Conservation (phyloP, 192 early-diverging fungal genomes). For the Mycoemilia scoparia region DNA sequence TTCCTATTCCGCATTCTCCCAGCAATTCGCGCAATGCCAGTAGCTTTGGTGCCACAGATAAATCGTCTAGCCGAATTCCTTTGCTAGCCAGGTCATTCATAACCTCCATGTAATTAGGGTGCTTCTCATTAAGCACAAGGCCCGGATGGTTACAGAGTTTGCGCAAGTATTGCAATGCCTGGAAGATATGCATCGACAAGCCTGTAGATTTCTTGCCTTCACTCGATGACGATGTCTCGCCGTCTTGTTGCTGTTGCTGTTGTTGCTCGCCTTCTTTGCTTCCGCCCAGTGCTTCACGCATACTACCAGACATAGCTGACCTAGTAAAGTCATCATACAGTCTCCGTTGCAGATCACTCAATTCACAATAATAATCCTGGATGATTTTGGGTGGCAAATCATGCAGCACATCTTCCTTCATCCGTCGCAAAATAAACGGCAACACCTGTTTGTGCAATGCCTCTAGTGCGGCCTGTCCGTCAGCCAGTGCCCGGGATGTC, state of each 20-base stretch:
- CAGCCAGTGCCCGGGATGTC: slow-evolving; percentile 11
- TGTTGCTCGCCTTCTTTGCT: slow-evolving; percentile 16
- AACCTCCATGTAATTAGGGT: slow-evolving; percentile 65
- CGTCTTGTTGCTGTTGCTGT: too few species aligned
- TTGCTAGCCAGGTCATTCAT: slow-evolving; percentile 33
- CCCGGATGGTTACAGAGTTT: slow-evolving; percentile 93
- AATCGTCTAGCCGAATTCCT: slow-evolving; percentile 27
- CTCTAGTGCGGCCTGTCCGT: slow-evolving; percentile 50
- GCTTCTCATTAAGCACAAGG: slow-evolving; percentile 70
- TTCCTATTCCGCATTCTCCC: slow-evolving; percentile 86
- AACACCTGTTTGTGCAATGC: slow-evolving; percentile 90
- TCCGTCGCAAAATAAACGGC: slow-evolving; percentile 83
- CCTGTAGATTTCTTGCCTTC: slow-evolving; percentile 22
- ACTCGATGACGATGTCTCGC: slow-evolving; percentile 6
- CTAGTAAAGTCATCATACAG: slow-evolving; percentile 89
- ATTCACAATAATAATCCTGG: slow-evolving; percentile 96
- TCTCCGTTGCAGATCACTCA: slow-evolving; percentile 71
- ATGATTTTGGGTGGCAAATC: slow-evolving; percentile 99
- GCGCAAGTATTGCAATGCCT: slow-evolving; percentile 88
- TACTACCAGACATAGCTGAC: slow-evolving; percentile 20
- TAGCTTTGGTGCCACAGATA: slow-evolving; percentile 66
- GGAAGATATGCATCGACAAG: slow-evolving; percentile 77
- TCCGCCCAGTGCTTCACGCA: slow-evolving; percentile 12
- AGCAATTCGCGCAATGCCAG: slow-evolving; percentile 77
- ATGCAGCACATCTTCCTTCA: slow-evolving; percentile 95